Base-by-base conservation (phyloP, 192 early-diverging fungal species). In the Chytriomyces hyalinus region DNA sequence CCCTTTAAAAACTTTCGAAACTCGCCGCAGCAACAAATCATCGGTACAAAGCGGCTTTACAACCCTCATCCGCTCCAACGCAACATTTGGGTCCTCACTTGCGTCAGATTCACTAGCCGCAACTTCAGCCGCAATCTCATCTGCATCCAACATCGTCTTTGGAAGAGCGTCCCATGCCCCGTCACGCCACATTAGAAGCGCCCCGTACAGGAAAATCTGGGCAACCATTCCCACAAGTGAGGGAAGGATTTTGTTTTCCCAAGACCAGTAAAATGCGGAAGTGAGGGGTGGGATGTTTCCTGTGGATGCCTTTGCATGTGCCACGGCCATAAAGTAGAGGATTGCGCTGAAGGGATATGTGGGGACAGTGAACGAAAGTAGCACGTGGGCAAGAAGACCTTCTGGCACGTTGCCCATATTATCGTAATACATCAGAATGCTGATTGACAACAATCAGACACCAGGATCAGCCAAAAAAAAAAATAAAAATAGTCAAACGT, bases 61-160 rank as follows among this genome's bases (percentile, higher is more conserved):
- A 24, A 84, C 83, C 17, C 78, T 13, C n/a, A 17, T 20, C 22
- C 83, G 26, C 67, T 84, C 80, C 7, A 13, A 24, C 10, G 47
- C n/a, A 17, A 83, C 82, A 62, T 83, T 80, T 46, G 78, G 47
- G 60, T 83, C 82, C 63, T 82, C 82, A 13, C 13, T 43, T 48
- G 70, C 76, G 24, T 26, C 70, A 11, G 11, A 1, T 2, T 50
- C 59, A 20, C 2, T 66, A 65, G 6, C 36, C 15, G 13, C 28
- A 10, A 70, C 67, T 17, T 20, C 28, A 4, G 24, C 22, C 7
- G n/a, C 61, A 15, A 67, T 22, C 36, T 77, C 76, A 3, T 59
- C 49, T 8, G 76, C 66, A 61, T 22, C 61, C 53, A 77, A 53
- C 24, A 49, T 43, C 3, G 67, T 77, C 6, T 47, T 7, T 50